phyloP scores from a whole-genome alignment of 2,329 filamentous ascomycete species.

The Diaporthe vaccinii region DNA sequence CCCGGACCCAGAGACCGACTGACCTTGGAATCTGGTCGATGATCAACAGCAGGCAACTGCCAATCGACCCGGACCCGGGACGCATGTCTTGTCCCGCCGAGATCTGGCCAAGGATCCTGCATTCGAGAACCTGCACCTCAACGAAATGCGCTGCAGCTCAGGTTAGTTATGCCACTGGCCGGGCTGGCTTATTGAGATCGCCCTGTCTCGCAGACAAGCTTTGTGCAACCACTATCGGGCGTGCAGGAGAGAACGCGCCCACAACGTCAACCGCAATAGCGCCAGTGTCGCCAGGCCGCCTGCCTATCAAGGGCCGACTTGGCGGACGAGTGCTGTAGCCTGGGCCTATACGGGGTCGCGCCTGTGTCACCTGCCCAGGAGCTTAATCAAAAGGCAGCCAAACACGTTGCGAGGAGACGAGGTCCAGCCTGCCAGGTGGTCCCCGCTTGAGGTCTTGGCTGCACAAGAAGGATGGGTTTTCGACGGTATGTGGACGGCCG shows the following conservation, averaged over 20 bases:
- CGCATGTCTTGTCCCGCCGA: background rate
- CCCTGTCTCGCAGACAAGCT: slow-evolving; percentile 11
- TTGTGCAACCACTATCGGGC: background rate
- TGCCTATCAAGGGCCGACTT: slow-evolving; percentile 8
- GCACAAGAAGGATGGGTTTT: background rate
- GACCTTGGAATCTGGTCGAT: background rate
- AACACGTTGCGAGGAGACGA: slow-evolving; percentile 11
- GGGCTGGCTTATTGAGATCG: slow-evolving; percentile 10
- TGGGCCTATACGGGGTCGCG: slow-evolving; percentile 18
- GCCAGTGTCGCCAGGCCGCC: background rate
- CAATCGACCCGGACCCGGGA: background rate
- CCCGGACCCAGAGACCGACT: background rate
- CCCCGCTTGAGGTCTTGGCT: slow-evolving; percentile 9
- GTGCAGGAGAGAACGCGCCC: background rate
- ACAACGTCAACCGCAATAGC: background rate
- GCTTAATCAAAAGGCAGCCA: slow-evolving; percentile 14
- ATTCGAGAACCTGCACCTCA: background rate
- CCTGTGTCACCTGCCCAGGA: slow-evolving; percentile 17
- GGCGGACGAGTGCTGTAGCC: background rate
- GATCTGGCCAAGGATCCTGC: background rate
- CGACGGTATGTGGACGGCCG: background rate
- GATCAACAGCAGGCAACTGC: background rate
- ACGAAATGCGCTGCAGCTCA: background rate
- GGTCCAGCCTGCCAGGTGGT: slow-evolving; percentile 1
- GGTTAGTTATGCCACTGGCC: slow-evolving; percentile 1